Evolutionary conservation across 202 grass and related monocot species (phyloP).

Genomic region (Zoysia matrella): DNA sequence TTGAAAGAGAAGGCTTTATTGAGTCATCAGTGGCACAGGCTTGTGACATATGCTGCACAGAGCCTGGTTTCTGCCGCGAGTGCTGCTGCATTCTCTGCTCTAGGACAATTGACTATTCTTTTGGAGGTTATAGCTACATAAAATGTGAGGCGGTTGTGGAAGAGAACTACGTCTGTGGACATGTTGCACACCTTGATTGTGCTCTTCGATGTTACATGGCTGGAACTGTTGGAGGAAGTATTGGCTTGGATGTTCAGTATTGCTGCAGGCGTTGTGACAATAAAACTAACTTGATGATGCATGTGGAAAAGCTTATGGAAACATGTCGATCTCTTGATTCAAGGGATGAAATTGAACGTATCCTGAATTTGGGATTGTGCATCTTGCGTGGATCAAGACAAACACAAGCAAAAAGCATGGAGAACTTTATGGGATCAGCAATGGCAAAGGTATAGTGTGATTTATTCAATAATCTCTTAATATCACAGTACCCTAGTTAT

Average conservation of each 20-base stretch:
- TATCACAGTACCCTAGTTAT: conserved; percentile 20
- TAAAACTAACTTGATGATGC: conserved; percentile 78
- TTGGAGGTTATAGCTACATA: conserved; percentile 68
- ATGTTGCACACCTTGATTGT: conserved; percentile 83
- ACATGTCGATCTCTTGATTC: conserved; percentile 68
- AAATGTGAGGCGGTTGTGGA: conserved; percentile 73
- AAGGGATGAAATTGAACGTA: conserved; percentile 58
- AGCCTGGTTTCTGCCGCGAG: conserved; percentile 76
- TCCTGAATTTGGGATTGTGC: conserved; percentile 71
- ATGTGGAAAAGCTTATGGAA: conserved; percentile 62
- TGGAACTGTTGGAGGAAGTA: conserved; percentile 84
- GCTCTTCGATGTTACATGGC: conserved; percentile 82
- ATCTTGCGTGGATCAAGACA: conserved; percentile 71
- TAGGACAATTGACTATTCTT: conserved; percentile 62
- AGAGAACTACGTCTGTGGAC: conserved; percentile 78
- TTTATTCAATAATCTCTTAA: conserved; percentile 29
- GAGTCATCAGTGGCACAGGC: conserved; percentile 51
- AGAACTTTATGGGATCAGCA: conserved; percentile 51
- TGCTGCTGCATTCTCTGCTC: conserved; percentile 93
- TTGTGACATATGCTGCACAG: conserved; percentile 80
- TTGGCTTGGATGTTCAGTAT: conserved; percentile 88
- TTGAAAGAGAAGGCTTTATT: conserved; percentile 57
- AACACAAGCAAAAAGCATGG: conserved; percentile 61
- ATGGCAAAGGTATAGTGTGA: conserved; percentile 66
- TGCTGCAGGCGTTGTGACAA: conserved; percentile 87